Evolutionary conservation across 2,329 filamentous ascomycete genomes (phyloP).

Genomic region (Eurotiales sp.): DNA sequence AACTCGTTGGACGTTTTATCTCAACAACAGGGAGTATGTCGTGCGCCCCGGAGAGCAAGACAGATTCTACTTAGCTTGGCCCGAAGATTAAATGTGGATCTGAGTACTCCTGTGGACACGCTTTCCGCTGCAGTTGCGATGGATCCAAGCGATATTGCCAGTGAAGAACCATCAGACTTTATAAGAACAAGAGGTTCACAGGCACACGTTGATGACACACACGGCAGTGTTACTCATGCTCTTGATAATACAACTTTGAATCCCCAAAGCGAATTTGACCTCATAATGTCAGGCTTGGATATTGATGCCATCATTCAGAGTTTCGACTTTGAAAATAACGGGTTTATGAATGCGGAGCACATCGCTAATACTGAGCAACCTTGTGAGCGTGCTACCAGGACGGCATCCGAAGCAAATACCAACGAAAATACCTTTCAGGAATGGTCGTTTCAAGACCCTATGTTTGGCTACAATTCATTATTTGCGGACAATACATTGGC

Average conservation of each 20-base stretch:
- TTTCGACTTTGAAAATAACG: constrained; percentile 20
- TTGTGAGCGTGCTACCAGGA: too few relatives aligned
- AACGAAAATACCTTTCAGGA: not conserved
- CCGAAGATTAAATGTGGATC: constrained; percentile 18
- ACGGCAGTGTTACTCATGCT: not conserved
- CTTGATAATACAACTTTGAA: not conserved
- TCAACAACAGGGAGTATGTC: constrained; percentile 21
- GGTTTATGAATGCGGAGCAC: not conserved
- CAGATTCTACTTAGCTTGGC: constrained; percentile 21
- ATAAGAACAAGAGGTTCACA: not conserved
- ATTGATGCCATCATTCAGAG: constrained; percentile 26
- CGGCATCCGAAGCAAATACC: too few relatives aligned
- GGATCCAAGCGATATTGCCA: not conserved
- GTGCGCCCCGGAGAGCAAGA: constrained; percentile 22
- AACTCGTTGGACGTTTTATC: constrained; percentile 20
- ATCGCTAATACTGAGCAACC: not conserved
- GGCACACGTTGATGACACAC: not conserved
- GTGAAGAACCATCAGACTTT: not conserved
- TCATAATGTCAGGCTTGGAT: constrained; percentile 21
- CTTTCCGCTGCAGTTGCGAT: not conserved
- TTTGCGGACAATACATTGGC: not conserved
- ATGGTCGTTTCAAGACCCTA: constrained; percentile 7
- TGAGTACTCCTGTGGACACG: constrained; percentile 4
- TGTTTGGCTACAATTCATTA: constrained; percentile 12
- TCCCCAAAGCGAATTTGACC: constrained; percentile 2